These are phyloP conservation scores for Fusarium lateritium DNA, from an alignment of 2,329 filamentous ascomycete genomes.

Conservation along the genomic window DNA sequence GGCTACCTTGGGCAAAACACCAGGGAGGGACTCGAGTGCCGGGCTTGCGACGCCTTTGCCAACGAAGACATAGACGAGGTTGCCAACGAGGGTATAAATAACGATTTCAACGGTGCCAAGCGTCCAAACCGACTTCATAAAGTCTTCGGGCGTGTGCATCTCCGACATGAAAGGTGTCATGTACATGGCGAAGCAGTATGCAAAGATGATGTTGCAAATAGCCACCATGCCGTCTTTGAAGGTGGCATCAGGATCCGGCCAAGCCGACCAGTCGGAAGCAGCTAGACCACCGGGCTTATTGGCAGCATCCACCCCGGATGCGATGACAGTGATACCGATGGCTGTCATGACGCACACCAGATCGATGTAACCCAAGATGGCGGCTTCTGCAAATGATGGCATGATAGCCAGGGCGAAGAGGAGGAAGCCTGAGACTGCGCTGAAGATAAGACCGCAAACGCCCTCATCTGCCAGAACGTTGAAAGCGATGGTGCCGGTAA, in stretches of 20 bases:
- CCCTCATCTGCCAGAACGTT: constrained; percentile 71
- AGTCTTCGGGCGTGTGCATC: constrained; percentile 60
- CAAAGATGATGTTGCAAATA: constrained; percentile 76
- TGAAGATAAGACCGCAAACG: constrained; percentile 57
- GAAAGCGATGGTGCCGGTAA: constrained; percentile 76
- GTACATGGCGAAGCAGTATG: constrained; percentile 68
- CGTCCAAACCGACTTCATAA: constrained; percentile 66
- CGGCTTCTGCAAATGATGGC: constrained; percentile 55
- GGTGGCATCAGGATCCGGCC: constrained; percentile 57
- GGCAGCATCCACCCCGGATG: constrained; percentile 62
- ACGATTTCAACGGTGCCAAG: constrained; percentile 71
- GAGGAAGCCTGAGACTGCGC: constrained; percentile 57
- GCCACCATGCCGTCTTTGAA: constrained; percentile 69
- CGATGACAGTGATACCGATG: constrained; percentile 74
- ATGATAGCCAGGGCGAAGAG: constrained; percentile 59
- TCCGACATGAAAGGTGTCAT: constrained; percentile 63
- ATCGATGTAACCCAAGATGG: constrained; percentile 47
- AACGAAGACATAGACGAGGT: constrained; percentile 76
- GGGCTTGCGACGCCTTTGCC: constrained; percentile 73
- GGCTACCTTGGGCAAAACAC: constrained; percentile 58
- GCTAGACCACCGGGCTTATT: constrained; percentile 8
- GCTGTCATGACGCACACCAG: constrained; percentile 59
- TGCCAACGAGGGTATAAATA: constrained; percentile 74
- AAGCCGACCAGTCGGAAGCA: constrained; percentile 54
- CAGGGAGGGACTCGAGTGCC: constrained; percentile 73